phyloP scores from a whole-genome alignment of 75 land plant species.

The Selaginella tamariscina region DNA sequence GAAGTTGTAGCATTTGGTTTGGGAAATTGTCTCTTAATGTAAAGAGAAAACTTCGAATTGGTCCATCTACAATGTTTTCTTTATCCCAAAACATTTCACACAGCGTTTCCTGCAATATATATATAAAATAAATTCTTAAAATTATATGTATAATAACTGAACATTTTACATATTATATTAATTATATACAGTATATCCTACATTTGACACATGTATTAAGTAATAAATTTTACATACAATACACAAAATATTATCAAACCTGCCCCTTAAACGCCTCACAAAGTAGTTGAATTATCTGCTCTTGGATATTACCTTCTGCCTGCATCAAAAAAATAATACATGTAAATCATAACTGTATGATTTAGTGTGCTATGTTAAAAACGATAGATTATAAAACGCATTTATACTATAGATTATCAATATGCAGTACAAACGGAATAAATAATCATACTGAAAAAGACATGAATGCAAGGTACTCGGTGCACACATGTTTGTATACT shows the following conservation, averaged over 20 bases:
- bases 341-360: conserved; percentile 14
- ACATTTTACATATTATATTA: background rate
- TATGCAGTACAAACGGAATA: conserved; percentile 23
- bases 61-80: conserved; percentile 77
- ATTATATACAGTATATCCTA: too few species aligned
- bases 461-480: background rate
- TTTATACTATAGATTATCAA: too few species aligned
- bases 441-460: conserved; percentile 1
- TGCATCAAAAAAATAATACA: background rate
- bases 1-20: conserved; percentile 36
- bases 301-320: background rate
- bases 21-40: conserved; percentile 68
- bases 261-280: background rate
- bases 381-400: too few species aligned
- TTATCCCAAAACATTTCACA: conserved; percentile 87
- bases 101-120: conserved; percentile 60
- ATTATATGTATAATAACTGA: background rate
- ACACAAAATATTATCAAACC: background rate
- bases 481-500: too few species aligned
- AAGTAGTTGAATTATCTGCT: background rate
- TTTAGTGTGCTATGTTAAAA: too few species aligned
- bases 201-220: too few species aligned
- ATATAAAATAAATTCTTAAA: background rate
- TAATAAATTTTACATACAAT: too few species aligned
- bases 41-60: conserved; percentile 63